Percentiles rank a stretch among this genome's conserved stretches.
Evolutionary conservation across 2,329 filamentous ascomycete species (phyloP).

Genomic region (Trichoderma breve): DNA sequence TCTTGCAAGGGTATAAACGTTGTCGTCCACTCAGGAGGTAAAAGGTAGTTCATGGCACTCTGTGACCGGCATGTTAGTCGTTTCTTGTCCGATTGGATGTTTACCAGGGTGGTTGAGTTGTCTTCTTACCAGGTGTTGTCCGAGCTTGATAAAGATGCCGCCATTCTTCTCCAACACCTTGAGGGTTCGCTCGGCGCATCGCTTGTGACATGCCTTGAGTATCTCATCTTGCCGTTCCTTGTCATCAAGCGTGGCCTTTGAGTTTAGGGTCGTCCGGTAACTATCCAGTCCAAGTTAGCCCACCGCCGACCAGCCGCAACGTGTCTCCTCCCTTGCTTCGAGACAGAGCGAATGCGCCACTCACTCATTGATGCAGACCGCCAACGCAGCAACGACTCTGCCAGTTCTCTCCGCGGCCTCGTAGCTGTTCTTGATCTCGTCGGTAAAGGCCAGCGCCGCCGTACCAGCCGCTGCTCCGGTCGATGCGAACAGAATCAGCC

Average conservation of each 20-base stretch:
- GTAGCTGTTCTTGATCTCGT: slow-evolving; percentile 74
- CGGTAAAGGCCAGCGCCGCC: slow-evolving; percentile 54
- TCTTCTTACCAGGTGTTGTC: slow-evolving; percentile 73
- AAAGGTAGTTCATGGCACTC: slow-evolving; percentile 93
- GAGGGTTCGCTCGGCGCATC: slow-evolving; percentile 86
- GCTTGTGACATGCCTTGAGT: slow-evolving; percentile 81
- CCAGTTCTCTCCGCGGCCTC: slow-evolving; percentile 73
- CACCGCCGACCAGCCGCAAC: neutral
- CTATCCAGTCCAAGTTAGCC: slow-evolving; percentile 44
- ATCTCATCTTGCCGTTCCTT: slow-evolving; percentile 63
- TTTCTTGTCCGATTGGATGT: neutral
- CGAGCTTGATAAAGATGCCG: slow-evolving; percentile 97
- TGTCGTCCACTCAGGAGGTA: slow-evolving; percentile 88
- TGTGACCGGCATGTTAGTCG: slow-evolving; percentile 35
- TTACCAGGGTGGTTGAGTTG: too few species aligned
- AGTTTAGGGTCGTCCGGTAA: slow-evolving; percentile 82
- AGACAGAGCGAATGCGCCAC: slow-evolving; percentile 44
- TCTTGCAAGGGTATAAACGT: slow-evolving; percentile 97
- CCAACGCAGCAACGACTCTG: slow-evolving; percentile 71
- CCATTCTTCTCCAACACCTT: slow-evolving; percentile 91
- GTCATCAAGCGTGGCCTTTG: slow-evolving; percentile 60
- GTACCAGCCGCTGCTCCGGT: slow-evolving; percentile 49
- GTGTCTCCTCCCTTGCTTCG: neutral
- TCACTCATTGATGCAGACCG: slow-evolving; percentile 89
- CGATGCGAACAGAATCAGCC: slow-evolving; percentile 48